Evolutionary conservation across 176 grass and related monocot genomes (phyloP).

Genomic region (Triticum aestivum): DNA sequence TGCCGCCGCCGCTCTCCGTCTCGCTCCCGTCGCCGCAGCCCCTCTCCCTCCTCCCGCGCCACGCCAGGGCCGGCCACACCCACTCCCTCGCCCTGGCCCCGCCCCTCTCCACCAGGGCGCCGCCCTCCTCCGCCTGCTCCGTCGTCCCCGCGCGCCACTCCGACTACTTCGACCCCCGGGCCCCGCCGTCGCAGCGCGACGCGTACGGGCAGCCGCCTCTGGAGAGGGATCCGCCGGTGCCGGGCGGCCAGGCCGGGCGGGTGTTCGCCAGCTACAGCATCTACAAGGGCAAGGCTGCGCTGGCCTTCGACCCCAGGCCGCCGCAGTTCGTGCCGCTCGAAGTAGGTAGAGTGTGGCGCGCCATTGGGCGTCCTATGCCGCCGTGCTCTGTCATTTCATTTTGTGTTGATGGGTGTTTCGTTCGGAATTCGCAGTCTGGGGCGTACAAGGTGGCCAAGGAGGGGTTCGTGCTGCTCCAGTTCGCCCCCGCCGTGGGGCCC

Average conservation of each 20-base stretch:
- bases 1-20: constrained; percentile 51
- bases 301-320: constrained; percentile 51
- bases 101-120: background rate
- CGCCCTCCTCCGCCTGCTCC: background rate
- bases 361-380: background rate
- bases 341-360: constrained; percentile 35
- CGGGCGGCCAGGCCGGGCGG: constrained; percentile 12
- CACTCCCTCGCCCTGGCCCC: background rate
- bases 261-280: constrained; percentile 56
- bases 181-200: constrained; percentile 34
- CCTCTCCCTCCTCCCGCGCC: background rate
- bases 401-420: background rate
- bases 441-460: constrained; percentile 85
- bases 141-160: constrained; percentile 41
- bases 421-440: constrained; percentile 45
- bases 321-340: constrained; percentile 62
- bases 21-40: constrained; percentile 25
- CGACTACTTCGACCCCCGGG: constrained; percentile 54
- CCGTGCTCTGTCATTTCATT: background rate
- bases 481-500: constrained; percentile 62
- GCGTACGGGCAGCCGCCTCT: constrained; percentile 7
- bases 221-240: background rate
- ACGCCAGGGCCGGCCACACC: background rate
- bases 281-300: constrained; percentile 64
- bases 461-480: constrained; percentile 84